Evolutionary conservation across 2,329 filamentous ascomycete species (phyloP), one percentile per base, ranked within the genome.

Genomic region (Clonostachys sp.): DNA sequence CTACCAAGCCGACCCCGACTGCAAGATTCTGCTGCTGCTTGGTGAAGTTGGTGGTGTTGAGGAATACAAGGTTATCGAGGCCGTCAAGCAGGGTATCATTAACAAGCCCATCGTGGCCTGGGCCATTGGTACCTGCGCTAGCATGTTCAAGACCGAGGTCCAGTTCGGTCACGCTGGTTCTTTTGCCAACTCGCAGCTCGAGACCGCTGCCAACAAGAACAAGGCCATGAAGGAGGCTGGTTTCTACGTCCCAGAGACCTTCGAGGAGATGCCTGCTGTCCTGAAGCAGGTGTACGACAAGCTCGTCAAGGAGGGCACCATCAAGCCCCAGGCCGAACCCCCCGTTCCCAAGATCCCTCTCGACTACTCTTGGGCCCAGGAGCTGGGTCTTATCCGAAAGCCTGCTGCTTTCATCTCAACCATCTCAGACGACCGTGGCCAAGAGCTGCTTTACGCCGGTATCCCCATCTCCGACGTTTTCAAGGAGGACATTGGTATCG

Each of bases 381-480:
- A 99, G 76, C 89, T 99, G 56, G 94, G 94, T 66, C 91, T 99
- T 61, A 94, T 99, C 80, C 92, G 94, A 79, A 99, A 99, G 83
- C 94, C 94, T 57, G 94, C 94, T 71, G 94, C 94, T 59, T 99
- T 99, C 81, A 99, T 99, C 73, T 99, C 94, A 61, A 99, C 94
- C 70, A 99, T 99, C 67, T 96, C 94, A 61, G 94, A 99, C 69
- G 94, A 99, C 78, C 94, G 94, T 91, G 94, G 94, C 57, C 94
- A 99, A 73, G 94, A 99, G 77, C 87, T 99, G 52, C 82, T 99
- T 58, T 99, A 99, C 72, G 94, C 94, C 56, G 94, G 94, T 66
- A 96, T 99, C 89, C 94, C 94, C 65, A 99, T 99, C 66, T 97
- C 94, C n/a, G 94, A 99, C 68, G 94, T 99, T 55, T 99, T 99